Conservation (phyloP, 331 rosid genomes). For the Malus hybrid region DNA sequence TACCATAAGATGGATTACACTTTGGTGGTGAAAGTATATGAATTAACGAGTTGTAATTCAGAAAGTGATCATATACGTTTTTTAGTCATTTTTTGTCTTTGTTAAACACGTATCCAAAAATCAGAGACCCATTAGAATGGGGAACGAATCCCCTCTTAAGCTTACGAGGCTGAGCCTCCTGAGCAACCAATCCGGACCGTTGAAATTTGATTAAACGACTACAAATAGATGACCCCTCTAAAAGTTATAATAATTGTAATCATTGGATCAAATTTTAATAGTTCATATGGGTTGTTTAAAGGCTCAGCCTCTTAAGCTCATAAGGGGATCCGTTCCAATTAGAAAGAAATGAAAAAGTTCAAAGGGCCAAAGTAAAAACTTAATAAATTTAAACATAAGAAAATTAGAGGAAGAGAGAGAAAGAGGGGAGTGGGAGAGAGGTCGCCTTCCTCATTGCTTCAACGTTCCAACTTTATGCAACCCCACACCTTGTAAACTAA, state of each 20-base stretch:
- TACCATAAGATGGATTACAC: not conserved
- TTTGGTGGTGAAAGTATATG: not conserved
- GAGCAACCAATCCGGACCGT: too few species aligned
- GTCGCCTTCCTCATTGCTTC: conserved; percentile 83
- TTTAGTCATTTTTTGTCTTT: not conserved
- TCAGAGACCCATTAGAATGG: too few species aligned
- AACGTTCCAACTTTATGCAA: conserved; percentile 55
- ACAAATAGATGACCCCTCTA: too few species aligned
- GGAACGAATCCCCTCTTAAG: too few species aligned
- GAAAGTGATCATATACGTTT: not conserved
- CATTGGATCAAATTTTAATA: too few species aligned
- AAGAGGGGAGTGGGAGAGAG: conserved; percentile 50
- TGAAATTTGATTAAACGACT: too few species aligned
- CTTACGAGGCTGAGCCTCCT: too few species aligned
- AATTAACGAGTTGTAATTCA: too few species aligned
- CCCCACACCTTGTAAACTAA: conserved; percentile 30
- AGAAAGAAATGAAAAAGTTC: not conserved
- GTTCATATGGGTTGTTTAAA: too few species aligned
- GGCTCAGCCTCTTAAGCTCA: too few species aligned
- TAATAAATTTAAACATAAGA: not conserved
- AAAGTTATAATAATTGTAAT: too few species aligned
- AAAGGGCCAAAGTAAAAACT: not conserved
- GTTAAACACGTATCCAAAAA: not conserved
- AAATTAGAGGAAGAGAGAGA: not conserved
- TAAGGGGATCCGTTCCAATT: too few species aligned